Base-by-base conservation (phyloP, 2,329 filamentous ascomycete genomes). In the Aspergillus sp. region DNA sequence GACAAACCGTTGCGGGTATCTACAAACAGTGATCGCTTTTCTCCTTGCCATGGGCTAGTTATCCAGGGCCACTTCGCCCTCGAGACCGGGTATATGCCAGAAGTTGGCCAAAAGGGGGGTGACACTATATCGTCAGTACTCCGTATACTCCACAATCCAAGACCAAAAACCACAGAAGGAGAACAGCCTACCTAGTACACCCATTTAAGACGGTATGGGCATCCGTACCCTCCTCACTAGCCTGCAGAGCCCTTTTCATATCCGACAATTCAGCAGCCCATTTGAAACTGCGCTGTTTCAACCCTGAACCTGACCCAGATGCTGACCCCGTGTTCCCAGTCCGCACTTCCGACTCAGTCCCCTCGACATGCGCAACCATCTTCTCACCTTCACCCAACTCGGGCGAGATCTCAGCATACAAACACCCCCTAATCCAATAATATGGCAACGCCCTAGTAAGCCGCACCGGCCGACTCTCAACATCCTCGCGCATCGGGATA, bases 41-140 rank as follows among this genome's bases (percentile, higher is more conserved):
- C 4, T 5, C 26, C 34, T 49, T 42, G 45, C 38, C 41, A 47
- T 40, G 29, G 27, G 36, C 46, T 42, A 76, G 90, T 78, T 90
- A 43, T 59, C 56, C 35, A 93, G 68, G 69, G 83, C 77, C 65
- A 94, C 68, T 69, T 89, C 85, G 50, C 75, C 74, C 56, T 81
- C 77, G 52, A 81, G 72, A 48, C 80, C 74, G 42, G 78, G 72
- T n/a, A 74, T 78, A 65, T 91, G 86, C 77, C 84, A 87, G 67
- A 94, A 95, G 65, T 94, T 95, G 41, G 90, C 89, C 64, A 86
- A 85, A 57, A 96, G 69, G 8, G 90, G 86, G 9, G 90, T 94
- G 48, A 96, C 80, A 68, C 88, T 94, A 60, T 52, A 44, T 57
- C 39, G 10, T 29, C 30, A 35, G n/a, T 39, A n/a, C 26, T 32